Percentiles rank a stretch among this genome's conserved stretches.
Conservation (phyloP, 2,329 filamentous ascomycete genomes). For the Neospermospora avenae region DNA sequence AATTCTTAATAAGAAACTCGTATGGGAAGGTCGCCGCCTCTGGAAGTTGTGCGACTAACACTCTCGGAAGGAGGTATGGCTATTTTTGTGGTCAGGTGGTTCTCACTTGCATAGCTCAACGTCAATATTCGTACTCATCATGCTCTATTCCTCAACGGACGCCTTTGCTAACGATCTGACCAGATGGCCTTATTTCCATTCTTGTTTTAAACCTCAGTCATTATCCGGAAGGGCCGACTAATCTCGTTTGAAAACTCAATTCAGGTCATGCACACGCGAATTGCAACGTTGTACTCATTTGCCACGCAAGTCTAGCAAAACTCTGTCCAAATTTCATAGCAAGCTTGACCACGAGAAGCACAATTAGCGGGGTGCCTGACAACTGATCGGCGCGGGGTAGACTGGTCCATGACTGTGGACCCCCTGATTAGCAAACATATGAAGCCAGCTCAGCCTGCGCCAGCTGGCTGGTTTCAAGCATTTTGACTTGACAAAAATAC, state of each 20-base stretch:
- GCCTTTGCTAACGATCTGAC: too few relatives aligned
- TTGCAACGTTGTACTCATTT: slow-evolving; percentile 16
- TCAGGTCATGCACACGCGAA: slow-evolving; percentile 1
- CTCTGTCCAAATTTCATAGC: background rate
- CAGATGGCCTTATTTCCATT: too few relatives aligned
- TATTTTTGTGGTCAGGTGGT: too few relatives aligned
- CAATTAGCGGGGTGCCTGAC: slow-evolving; percentile 1
- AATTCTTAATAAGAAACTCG: too few relatives aligned
- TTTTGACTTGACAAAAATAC: background rate
- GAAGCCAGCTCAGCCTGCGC: background rate
- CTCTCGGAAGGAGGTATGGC: too few relatives aligned
- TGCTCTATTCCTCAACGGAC: too few relatives aligned
- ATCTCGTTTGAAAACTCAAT: background rate
- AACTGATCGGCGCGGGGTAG: background rate
- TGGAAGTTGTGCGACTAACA: too few relatives aligned
- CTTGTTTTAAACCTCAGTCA: background rate
- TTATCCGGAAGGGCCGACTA: background rate
- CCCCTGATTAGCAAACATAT: background rate
- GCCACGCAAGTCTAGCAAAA: background rate
- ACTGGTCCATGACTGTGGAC: background rate
- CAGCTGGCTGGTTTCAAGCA: background rate
- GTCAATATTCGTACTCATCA: too few relatives aligned
- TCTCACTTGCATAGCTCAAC: too few relatives aligned
- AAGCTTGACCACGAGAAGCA: background rate
- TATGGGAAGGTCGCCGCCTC: too few relatives aligned